Conservation (phyloP, 495 filamentous ascomycete species). For the Neurospora sp. region DNA sequence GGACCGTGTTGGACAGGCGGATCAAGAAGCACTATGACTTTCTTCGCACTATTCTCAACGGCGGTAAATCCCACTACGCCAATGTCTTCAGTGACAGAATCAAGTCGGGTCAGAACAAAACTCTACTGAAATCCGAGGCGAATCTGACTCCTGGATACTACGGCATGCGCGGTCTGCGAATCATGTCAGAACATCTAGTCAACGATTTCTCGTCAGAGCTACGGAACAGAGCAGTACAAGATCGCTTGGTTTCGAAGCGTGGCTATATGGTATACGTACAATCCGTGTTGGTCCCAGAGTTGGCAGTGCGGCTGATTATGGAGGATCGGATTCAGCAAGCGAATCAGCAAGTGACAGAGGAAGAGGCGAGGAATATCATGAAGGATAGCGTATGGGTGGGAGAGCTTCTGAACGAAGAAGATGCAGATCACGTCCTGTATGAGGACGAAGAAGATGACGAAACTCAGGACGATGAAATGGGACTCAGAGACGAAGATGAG, state of each 20-base stretch:
- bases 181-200: constrained; percentile 56
- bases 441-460: constrained; percentile 30
- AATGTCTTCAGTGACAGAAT: constrained; percentile 48
- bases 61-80: constrained; percentile 52
- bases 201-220: constrained; percentile 49
- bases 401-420: constrained; percentile 60
- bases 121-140: constrained; percentile 44
- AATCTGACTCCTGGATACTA: constrained; percentile 68
- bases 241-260: constrained; percentile 57
- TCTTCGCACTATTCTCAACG: constrained; percentile 50
- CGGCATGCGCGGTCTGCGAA: constrained; percentile 62
- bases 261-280: constrained; percentile 73
- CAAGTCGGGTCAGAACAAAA: constrained; percentile 50
- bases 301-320: constrained; percentile 65
- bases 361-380: constrained; percentile 57
- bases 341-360: constrained; percentile 36
- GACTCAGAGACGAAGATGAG: background rate
- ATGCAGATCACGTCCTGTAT: constrained; percentile 46
- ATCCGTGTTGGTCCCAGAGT: constrained; percentile 76
- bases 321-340: constrained; percentile 49
- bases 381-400: constrained; percentile 69
- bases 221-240: constrained; percentile 51
- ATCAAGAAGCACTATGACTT: constrained; percentile 44
- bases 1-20: constrained; percentile 20
- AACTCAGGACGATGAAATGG: background rate